Percentiles rank a stretch among this genome's conserved stretches.
Conservation (phyloP, 495 filamentous ascomycete genomes). For the Chaetomidium leptoderma region DNA sequence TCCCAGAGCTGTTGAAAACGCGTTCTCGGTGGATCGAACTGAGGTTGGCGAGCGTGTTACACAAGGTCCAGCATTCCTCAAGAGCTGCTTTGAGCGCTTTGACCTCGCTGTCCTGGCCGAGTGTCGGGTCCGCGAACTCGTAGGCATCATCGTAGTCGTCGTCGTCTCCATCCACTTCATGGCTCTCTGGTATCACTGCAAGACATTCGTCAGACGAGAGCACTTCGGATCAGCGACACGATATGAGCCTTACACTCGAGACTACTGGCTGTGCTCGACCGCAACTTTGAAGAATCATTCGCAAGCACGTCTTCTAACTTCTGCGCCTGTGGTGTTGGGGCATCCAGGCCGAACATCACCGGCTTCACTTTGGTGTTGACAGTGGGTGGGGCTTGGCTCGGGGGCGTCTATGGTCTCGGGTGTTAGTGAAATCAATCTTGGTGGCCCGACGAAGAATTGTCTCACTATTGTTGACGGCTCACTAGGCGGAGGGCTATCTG, state of each 20-base stretch:
- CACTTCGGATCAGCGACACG: background rate
- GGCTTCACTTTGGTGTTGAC: conserved; percentile 66
- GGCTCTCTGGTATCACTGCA: conserved; percentile 49
- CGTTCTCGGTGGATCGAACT: conserved; percentile 79
- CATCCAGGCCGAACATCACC: conserved; percentile 59
- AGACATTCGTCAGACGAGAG: conserved; percentile 4
- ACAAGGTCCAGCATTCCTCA: conserved; percentile 89
- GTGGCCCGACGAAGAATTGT: background rate
- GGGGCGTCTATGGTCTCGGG: conserved; percentile 18
- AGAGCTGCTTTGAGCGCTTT: conserved; percentile 69
- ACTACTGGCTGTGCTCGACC: conserved; percentile 55
- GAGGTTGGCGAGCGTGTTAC: conserved; percentile 80
- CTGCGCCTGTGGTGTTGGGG: conserved; percentile 76
- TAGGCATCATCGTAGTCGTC: conserved; percentile 41
- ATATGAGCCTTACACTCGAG: conserved; percentile 60
- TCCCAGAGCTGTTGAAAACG: conserved; percentile 64
- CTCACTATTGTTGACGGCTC: conserved; percentile 33
- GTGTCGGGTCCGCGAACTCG: conserved; percentile 41
- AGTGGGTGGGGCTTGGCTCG: conserved; percentile 53
- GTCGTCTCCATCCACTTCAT: conserved; percentile 37
- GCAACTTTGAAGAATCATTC: conserved; percentile 37
- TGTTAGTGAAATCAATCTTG: conserved; percentile 15
- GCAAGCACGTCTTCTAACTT: conserved; percentile 61
- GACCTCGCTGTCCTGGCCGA: conserved; percentile 58
- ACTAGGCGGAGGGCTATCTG: conserved; percentile 34